These are phyloP conservation scores for Eucalyptus pauciflora DNA, from an alignment of 345 rosid species.

Conservation along the genomic window DNA sequence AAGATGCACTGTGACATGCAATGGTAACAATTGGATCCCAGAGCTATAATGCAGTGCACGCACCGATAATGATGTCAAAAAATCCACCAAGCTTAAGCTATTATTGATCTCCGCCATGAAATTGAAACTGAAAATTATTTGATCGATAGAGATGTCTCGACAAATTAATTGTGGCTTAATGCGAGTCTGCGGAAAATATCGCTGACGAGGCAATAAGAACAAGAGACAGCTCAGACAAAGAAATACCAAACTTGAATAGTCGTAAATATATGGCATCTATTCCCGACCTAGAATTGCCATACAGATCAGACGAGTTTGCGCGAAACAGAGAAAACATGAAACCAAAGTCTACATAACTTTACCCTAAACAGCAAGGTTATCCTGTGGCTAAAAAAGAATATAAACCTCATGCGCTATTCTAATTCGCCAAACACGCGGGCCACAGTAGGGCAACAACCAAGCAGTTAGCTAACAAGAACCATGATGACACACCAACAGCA, in stretches of 20 bases:
- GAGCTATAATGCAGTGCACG: not conserved
- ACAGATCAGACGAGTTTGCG: not conserved
- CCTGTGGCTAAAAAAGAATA: not conserved
- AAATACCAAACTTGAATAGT: not conserved
- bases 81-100: not conserved
- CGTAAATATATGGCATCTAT: not conserved
- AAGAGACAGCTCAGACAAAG: not conserved
- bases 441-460: not conserved
- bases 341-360: not conserved
- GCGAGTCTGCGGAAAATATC: not conserved
- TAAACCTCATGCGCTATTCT: not conserved
- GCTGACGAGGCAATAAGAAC: not conserved
- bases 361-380: not conserved
- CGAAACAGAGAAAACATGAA: not conserved
- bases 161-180: not conserved
- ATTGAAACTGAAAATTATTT: not conserved
- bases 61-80: not conserved
- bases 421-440: not conserved
- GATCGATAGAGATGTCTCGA: not conserved
- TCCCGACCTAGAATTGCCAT: not conserved
- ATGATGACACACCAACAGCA: not conserved
- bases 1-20: not conserved
- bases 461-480: not conserved
- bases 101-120: not conserved
- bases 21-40: not conserved